These are phyloP conservation scores for Noccaea bulbosa DNA, from an alignment of 345 rosid genomes.

Conservation along the genomic window DNA sequence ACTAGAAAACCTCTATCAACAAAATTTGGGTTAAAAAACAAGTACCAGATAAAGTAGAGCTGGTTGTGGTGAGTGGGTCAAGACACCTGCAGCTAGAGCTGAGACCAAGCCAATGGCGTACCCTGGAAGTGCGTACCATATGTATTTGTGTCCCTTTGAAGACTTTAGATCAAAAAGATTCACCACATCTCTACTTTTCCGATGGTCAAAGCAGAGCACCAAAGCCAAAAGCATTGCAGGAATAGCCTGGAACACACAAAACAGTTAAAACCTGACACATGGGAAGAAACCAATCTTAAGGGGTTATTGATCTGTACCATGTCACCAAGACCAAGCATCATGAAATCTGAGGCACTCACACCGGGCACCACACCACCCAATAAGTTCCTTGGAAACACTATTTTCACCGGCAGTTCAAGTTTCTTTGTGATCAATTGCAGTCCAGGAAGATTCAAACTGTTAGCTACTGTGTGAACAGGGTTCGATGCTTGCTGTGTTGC, in stretches of 20 bases:
- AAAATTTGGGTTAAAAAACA: conserved; percentile 1
- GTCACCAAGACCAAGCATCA: conserved; percentile 99
- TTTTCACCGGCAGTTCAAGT: conserved; percentile 92
- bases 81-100: conserved; percentile 84
- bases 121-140: conserved; percentile 92
- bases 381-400: conserved; percentile 84
- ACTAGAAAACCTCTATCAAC: conserved; percentile 8
- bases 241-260: conserved; percentile 66
- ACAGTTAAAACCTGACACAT: conserved; percentile 14
- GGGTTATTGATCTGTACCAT: conserved; percentile 61
- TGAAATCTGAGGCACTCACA: conserved; percentile 69
- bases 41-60: conserved; percentile 93
- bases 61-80: conserved; percentile 88
- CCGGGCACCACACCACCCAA: conserved; percentile 71
- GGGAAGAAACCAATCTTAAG: conserved; percentile 10
- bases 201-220: conserved; percentile 84
- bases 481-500: conserved; percentile 96
- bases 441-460: conserved; percentile 95
- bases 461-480: conserved; percentile 94
- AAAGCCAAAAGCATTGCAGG: conserved; percentile 95
- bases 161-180: conserved; percentile 64
- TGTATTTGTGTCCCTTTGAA: conserved; percentile 80
- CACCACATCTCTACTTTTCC: conserved; percentile 80
- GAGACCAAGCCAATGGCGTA: conserved; percentile 78
- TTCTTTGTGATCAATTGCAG: conserved; percentile 90